Percentiles rank a stretch among this genome's conserved stretches.
These are phyloP conservation scores for Fusarium pininemorale DNA, from an alignment of 2,329 filamentous ascomycete species.

Conservation along the genomic window DNA sequence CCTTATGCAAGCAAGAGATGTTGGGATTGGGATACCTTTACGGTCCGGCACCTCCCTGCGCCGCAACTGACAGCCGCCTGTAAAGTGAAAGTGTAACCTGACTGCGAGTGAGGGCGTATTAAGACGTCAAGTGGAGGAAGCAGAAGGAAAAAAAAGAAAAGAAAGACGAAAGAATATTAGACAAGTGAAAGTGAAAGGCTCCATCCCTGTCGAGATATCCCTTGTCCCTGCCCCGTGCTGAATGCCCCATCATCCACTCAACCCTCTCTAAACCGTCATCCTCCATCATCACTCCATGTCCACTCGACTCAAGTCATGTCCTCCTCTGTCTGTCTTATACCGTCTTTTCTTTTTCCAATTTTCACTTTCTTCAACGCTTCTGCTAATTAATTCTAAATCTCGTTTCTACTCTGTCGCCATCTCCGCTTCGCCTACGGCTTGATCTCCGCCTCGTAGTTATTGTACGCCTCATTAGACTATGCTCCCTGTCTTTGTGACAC, in stretches of 20 bases:
- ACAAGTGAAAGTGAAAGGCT: slow-evolving; percentile 12
- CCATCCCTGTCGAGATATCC: slow-evolving; percentile 27
- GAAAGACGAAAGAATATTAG: slow-evolving; percentile 28
- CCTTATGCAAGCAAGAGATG: slow-evolving; percentile 2
- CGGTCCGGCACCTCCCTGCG: slow-evolving; percentile 20
- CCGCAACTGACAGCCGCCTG: slow-evolving; percentile 33
- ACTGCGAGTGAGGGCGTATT: background rate
- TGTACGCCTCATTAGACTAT: slow-evolving; percentile 23
- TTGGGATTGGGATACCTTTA: background rate
- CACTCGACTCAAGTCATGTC: slow-evolving; percentile 5
- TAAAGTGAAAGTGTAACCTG: background rate
- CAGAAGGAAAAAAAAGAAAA: slow-evolving; percentile 26
- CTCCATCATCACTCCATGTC: slow-evolving; percentile 25
- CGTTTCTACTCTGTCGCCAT: background rate
- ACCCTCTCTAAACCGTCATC: slow-evolving; percentile 25
- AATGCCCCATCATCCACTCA: slow-evolving; percentile 40
- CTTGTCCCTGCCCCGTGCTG: slow-evolving; percentile 42
- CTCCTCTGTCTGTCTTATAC: background rate
- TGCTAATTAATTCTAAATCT: background rate
- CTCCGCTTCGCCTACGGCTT: slow-evolving; percentile 16
- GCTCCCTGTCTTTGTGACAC: slow-evolving; percentile 29
- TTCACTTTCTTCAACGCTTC: background rate
- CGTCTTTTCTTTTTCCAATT: background rate
- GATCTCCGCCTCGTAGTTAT: slow-evolving; percentile 18
- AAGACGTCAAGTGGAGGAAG: slow-evolving; percentile 8